Evolutionary conservation across 177 flowering plant species (phyloP).

Genomic region (Vitis hybrid): DNA sequence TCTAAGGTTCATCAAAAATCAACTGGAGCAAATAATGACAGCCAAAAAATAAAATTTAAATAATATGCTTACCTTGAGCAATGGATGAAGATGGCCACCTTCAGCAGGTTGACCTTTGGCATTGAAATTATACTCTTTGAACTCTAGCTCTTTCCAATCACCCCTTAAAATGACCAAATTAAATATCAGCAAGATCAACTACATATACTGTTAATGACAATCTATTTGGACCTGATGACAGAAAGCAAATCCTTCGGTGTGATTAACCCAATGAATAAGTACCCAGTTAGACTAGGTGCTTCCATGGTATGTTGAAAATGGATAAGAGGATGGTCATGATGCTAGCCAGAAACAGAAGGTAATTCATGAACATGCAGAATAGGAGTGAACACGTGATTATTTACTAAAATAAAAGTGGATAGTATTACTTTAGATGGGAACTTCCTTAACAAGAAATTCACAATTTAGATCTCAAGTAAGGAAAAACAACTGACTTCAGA

Average conservation of each 20-base stretch:
- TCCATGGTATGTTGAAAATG: neutral
- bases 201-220: neutral
- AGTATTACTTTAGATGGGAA: no score
- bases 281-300: no score
- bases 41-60: neutral
- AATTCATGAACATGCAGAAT: no score
- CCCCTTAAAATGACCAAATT: conserved; percentile 41
- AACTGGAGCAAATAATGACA: neutral
- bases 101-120: conserved; percentile 72
- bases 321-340: neutral
- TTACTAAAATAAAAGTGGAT: no score
- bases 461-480: neutral
- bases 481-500: neutral
- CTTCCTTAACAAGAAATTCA: no score
- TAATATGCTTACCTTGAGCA: conserved; percentile 65
- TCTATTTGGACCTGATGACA: no score
- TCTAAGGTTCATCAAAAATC: neutral
- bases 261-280: no score
- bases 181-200: conserved; percentile 7
- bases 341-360: no score
- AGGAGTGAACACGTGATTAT: no score
- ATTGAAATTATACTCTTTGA: conserved; percentile 82
- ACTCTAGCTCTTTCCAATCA: conserved; percentile 79
- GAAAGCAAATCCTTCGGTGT: no score
- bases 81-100: conserved; percentile 89